These are phyloP conservation scores for Coccomyxa sp. DNA, from an alignment of 139 green algal species.

Conservation along the genomic window DNA sequence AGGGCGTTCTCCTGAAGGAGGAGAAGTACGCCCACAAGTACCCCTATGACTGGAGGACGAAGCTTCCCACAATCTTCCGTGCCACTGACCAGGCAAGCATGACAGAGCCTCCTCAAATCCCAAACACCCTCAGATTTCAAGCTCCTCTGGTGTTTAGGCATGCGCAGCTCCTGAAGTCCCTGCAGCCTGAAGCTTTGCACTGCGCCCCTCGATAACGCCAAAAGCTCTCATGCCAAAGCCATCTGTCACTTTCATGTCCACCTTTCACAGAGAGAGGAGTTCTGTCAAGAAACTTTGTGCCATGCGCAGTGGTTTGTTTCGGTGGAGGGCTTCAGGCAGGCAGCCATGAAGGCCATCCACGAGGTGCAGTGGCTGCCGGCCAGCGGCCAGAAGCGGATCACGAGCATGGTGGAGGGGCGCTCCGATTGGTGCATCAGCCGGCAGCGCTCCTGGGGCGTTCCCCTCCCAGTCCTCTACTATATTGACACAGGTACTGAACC, in stretches of 20 bases:
- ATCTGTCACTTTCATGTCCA: too few species aligned
- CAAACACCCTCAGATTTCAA: not conserved
- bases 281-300: too few species aligned
- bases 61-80: slow-evolving; percentile 98
- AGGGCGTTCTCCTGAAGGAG: slow-evolving; percentile 73
- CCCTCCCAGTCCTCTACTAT: slow-evolving; percentile 98
- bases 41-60: slow-evolving; percentile 99
- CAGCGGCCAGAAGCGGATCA: slow-evolving; percentile 76
- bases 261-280: too few species aligned
- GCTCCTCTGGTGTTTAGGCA: too few species aligned
- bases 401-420: slow-evolving; percentile 84
- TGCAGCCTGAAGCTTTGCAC: too few species aligned
- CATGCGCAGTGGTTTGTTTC: slow-evolving; percentile 72
- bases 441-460: slow-evolving; percentile 96
- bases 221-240: too few species aligned
- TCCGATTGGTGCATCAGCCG: slow-evolving; percentile 98
- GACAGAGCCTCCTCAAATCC: not conserved
- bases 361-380: slow-evolving; percentile 82
- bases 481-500: slow-evolving; percentile 64
- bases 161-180: too few species aligned
- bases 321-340: slow-evolving; percentile 80
- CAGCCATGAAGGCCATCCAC: slow-evolving; percentile 69
- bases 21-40: slow-evolving; percentile 98
- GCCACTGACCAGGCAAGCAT: slow-evolving; percentile 92
- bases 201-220: too few species aligned